Conservation (phyloP, 495 filamentous ascomycete species). For the Trichoderma orchidacearum region DNA sequence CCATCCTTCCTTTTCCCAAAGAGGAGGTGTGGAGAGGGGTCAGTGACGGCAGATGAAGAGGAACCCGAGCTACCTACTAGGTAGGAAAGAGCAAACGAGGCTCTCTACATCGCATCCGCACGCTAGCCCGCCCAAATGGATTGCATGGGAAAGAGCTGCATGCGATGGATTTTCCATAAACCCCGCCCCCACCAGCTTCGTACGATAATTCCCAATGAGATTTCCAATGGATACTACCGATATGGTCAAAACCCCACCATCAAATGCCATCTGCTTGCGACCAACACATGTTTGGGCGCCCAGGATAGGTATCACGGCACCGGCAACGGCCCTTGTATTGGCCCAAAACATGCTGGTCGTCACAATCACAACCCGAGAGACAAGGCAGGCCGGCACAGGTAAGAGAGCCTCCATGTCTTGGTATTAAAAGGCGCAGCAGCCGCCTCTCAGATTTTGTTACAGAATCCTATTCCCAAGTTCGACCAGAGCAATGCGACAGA, state of each 20-base stretch:
- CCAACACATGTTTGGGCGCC: not conserved
- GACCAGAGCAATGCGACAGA: no score
- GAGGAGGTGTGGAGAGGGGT: no score
- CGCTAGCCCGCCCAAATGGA: no score
- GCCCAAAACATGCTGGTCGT: not conserved
- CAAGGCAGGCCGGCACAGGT: not conserved
- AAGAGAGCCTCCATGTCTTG: not conserved
- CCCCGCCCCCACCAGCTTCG: not conserved
- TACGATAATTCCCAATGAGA: not conserved
- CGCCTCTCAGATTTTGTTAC: no score
- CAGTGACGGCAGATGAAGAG: no score
- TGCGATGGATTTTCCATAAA: not conserved
- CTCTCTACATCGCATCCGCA: no score
- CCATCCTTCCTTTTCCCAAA: no score
- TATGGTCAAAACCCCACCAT: not conserved
- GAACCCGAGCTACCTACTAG: no score
- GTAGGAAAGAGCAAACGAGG: no score
- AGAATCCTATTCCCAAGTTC: no score
- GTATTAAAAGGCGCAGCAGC: not conserved
- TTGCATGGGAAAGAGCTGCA: not conserved
- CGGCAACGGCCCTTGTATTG: not conserved
- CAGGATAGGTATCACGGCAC: not conserved
- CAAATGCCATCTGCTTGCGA: not conserved
- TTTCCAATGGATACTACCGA: slow-evolving; percentile 1
- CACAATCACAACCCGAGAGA: not conserved